Evolutionary conservation across 306 rosid species (phyloP).

Genomic region (Medicago ruthenica): DNA sequence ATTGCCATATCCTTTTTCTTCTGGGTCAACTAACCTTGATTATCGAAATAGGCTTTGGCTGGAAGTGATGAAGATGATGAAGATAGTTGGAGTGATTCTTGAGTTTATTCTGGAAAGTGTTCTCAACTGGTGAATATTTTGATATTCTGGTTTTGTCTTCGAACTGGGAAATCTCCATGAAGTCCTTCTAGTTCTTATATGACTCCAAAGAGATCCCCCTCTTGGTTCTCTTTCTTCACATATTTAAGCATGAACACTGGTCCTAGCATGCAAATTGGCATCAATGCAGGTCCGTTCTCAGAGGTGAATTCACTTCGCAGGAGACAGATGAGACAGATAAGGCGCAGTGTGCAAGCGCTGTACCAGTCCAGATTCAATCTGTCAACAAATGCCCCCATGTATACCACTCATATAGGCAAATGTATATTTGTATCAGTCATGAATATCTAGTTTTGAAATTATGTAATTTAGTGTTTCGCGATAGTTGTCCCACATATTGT

Average conservation of each 20-base stretch:
- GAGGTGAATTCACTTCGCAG: slow-evolving; percentile 41
- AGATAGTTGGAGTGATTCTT: slow-evolving; percentile 86
- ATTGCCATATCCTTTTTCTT: slow-evolving; percentile 5
- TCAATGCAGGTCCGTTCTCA: slow-evolving; percentile 17
- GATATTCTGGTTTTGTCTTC: slow-evolving; percentile 27
- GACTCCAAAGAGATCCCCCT: slow-evolving; percentile 23
- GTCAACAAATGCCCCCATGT: slow-evolving; percentile 25
- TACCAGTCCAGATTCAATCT: slow-evolving; percentile 45
- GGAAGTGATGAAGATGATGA: slow-evolving; percentile 94
- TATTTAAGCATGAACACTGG: slow-evolving; percentile 33
- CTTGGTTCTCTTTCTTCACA: slow-evolving; percentile 8
- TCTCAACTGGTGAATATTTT: slow-evolving; percentile 31
- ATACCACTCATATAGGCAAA: slow-evolving; percentile 42
- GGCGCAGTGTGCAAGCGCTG: slow-evolving; percentile 59
- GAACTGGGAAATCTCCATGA: slow-evolving; percentile 33
- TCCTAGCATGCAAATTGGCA: slow-evolving; percentile 41
- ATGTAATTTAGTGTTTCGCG: slow-evolving; percentile 55
- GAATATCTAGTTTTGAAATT: slow-evolving; percentile 64
- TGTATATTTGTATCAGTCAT: slow-evolving; percentile 65
- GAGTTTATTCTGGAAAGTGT: slow-evolving; percentile 39
- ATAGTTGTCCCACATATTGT: slow-evolving; percentile 38
- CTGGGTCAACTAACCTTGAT: slow-evolving; percentile 36
- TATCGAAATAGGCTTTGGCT: slow-evolving; percentile 75
- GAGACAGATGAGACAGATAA: slow-evolving; percentile 45
- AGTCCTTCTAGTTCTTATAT: slow-evolving; percentile 8